Conservation (phyloP, 352 stramenopile genomes). For the Phytophthora citricola region DNA sequence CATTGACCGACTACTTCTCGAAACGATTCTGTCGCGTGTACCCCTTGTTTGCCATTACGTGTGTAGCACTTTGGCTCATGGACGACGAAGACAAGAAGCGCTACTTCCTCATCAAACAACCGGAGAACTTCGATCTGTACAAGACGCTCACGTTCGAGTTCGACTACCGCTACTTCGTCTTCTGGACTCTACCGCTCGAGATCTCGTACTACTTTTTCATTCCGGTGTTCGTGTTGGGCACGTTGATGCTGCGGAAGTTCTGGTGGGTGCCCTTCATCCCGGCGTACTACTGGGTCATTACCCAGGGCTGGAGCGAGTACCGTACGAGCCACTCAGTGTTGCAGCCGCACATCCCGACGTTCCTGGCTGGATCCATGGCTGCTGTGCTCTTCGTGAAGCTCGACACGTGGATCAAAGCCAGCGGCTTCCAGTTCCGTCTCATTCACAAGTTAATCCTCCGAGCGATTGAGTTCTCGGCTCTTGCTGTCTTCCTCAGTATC, state of each 20-base stretch:
- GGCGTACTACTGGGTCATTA: slow-evolving; percentile 39
- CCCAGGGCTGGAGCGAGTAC: slow-evolving; percentile 36
- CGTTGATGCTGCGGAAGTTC: slow-evolving; percentile 29
- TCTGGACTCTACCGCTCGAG: slow-evolving; percentile 60
- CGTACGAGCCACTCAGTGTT: slow-evolving; percentile 30
- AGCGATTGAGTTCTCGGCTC: slow-evolving; percentile 22
- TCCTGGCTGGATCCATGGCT: slow-evolving; percentile 49
- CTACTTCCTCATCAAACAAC: slow-evolving; percentile 39
- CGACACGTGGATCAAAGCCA: slow-evolving; percentile 34
- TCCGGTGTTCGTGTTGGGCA: slow-evolving; percentile 39
- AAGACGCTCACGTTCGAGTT: slow-evolving; percentile 54
- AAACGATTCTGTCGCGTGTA: slow-evolving; percentile 60
- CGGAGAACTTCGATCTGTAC: slow-evolving; percentile 38
- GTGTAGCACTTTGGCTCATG: slow-evolving; percentile 42
- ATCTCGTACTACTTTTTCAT: slow-evolving; percentile 66
- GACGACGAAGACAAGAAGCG: slow-evolving; percentile 33
- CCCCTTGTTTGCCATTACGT: slow-evolving; percentile 48
- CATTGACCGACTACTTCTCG: slow-evolving; percentile 51
- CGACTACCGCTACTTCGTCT: slow-evolving; percentile 51
- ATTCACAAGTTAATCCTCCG: slow-evolving; percentile 28
- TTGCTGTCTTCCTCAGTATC: slow-evolving; percentile 43
- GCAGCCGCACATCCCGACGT: slow-evolving; percentile 41
- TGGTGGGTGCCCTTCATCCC: slow-evolving; percentile 47
- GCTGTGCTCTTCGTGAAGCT: slow-evolving; percentile 45
- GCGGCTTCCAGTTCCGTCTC: slow-evolving; percentile 35